A percentile compares a stretch with the other conserved stretches of the same genome.
Evolutionary conservation across 2,329 filamentous ascomycete genomes (phyloP).

Genomic region (Cytospora piceae): DNA sequence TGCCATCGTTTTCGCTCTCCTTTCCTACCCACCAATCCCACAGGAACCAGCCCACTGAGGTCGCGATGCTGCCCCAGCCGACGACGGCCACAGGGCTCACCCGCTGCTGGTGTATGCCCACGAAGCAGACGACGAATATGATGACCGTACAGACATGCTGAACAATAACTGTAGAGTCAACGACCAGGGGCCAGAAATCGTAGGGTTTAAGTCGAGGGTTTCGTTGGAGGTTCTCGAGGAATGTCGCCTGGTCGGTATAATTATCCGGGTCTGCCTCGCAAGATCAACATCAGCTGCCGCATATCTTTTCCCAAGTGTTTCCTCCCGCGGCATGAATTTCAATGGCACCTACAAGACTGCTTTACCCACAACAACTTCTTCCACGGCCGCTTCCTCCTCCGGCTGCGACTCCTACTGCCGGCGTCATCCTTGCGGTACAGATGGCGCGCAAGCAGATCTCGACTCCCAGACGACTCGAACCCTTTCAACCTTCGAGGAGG

Average conservation of each 20-base stretch:
- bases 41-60: conserved; percentile 83
- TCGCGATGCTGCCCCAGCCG: conserved; percentile 79
- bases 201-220: conserved; percentile 94
- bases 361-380: conserved; percentile 99
- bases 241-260: conserved; percentile 95
- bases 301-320: too few relatives aligned
- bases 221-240: conserved; percentile 91
- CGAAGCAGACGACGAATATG: conserved; percentile 93
- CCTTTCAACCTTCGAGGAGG: conserved; percentile 59
- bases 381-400: conserved; percentile 75
- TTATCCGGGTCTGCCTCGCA: conserved; percentile 81
- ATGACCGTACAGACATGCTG: conserved; percentile 95
- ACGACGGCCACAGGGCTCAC: conserved; percentile 91
- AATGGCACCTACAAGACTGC: conserved; percentile 72
- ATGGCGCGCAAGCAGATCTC: conserved; percentile 43
- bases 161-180: conserved; percentile 93
- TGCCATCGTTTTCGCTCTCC: conserved; percentile 56
- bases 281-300: conserved; percentile 3
- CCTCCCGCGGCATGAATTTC: too few relatives aligned
- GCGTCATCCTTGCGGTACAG: conserved; percentile 53
- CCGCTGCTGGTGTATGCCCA: conserved; percentile 83
- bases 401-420: conserved; percentile 65
- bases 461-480: conserved; percentile 38
- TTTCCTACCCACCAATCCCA: conserved; percentile 91
- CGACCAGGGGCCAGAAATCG: conserved; percentile 96